Base-by-base conservation (phyloP, 345 rosid species). In the Corymbia maculata region DNA sequence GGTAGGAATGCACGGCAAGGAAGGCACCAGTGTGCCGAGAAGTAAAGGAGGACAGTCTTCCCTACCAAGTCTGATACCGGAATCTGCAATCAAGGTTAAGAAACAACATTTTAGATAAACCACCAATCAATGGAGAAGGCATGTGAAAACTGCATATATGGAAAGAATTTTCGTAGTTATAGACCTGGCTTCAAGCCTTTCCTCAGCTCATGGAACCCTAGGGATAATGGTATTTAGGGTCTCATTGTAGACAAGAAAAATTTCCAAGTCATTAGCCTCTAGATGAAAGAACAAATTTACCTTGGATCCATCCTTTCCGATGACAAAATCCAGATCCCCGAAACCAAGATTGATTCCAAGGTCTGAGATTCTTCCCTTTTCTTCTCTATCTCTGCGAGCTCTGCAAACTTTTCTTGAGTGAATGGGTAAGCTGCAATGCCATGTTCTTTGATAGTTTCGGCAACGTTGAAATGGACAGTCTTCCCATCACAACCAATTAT, bases 21-120 rank as follows among this genome's bases (percentile, higher is more conserved):
- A 51, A 91, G 92, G 86, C 94, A 93, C 89, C 91, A 91, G 52
- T 90, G 91, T 61, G 94, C 92, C 30, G 95, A 93, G 93, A 93
- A 93, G 89, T 90, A 93, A 24, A 93, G 91, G 52, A 93, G 94
- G 19, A 92, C 79, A 52, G 80, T 90, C 90, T 93, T 93, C 70
- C 95, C 94, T 17, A 91, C 89, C 32, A 92, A 88, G 79, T 89
- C 91, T 17, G 92, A 89, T 52, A 91, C 94, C 9, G 86, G 92
- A 88, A 93, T 84, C 94, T 92, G 93, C 85, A 87, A 79, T 15
- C 28, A 1, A 82, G 49, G n/a, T 28, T 6, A 80, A 53, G 53
- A 1, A 24, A 88, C 64, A 52, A 84, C 45, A 24, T 47, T 45
- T 28, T 64, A 85, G 32, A 50, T 15, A 32, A 85, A 19, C 42